These are phyloP conservation scores for Fusarium lyarnte DNA, from an alignment of 2,329 filamentous ascomycete genomes.

Conservation along the genomic window DNA sequence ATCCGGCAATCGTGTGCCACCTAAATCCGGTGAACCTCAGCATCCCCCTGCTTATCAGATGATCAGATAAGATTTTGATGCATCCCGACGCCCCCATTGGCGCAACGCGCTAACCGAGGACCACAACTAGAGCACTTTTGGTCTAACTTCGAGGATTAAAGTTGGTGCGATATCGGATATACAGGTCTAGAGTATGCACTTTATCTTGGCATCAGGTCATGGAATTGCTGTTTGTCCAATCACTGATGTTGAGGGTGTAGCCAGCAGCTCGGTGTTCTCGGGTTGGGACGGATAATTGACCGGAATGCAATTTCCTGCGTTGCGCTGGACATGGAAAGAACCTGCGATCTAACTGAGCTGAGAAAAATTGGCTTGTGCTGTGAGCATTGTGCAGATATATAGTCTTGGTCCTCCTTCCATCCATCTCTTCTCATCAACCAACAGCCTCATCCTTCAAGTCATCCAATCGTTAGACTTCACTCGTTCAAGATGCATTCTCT, in stretches of 20 bases:
- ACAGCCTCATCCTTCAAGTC: not conserved
- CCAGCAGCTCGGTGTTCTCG: not conserved
- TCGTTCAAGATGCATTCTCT: constrained; percentile 28
- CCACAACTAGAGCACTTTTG: not conserved
- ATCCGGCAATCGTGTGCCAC: not conserved
- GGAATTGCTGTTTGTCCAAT: not conserved
- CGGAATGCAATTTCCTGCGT: not conserved
- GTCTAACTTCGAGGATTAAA: not conserved
- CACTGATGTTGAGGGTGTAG: not conserved
- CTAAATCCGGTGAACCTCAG: not conserved
- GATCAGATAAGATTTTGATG: constrained; percentile 42
- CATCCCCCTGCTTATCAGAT: constrained; percentile 36
- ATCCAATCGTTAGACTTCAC: not conserved
- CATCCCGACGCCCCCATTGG: constrained; percentile 19
- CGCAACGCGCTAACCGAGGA: not conserved
- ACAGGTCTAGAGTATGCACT: not conserved
- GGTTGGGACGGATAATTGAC: not conserved
- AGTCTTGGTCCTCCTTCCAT: not conserved
- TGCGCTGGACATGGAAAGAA: not conserved
- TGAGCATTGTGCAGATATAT: constrained; percentile 5
- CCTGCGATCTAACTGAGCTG: not conserved
- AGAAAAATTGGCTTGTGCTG: not conserved
- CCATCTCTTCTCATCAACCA: not conserved
- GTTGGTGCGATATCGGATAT: constrained; percentile 22
- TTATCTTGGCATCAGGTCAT: constrained; percentile 33